Base-by-base conservation (phyloP, 73 alveolate genomes). In the Diophrys sp. region DNA sequence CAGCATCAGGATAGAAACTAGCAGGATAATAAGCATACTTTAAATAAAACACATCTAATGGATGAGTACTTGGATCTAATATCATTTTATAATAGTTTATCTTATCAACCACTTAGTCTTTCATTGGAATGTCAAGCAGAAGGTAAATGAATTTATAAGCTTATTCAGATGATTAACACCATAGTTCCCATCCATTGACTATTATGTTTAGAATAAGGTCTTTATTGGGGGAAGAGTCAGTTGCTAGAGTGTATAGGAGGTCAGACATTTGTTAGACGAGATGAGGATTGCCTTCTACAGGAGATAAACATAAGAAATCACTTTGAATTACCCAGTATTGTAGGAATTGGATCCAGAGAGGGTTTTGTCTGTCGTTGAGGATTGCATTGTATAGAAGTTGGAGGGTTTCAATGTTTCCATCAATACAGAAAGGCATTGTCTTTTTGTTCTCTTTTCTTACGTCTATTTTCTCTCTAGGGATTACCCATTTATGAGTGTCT, bases 171-270 rank as follows among this genome's bases (percentile, higher is more conserved):
- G 44, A 34, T 53, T 34, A 68, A 1, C 30, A 73, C 32, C 54
- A 79, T 24, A 79, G 2, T 1, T 75, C 81, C 90, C 90, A 82
- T 74, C 90, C 90, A n/a, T 54, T 5, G n/a, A 82, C 75, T 2
- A 73, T 29, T 8, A n/a, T n/a, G n/a, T n/a, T n/a, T n/a, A n/a
- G n/a, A n/a, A n/a, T n/a, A n/a, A n/a, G n/a, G n/a, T n/a, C n/a
- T n/a, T n/a, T n/a, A n/a, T n/a, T n/a, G n/a, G n/a, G n/a, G n/a
- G n/a, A n/a, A n/a, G n/a, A n/a, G n/a, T n/a, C n/a, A n/a, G n/a
- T n/a, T n/a, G n/a, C n/a, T n/a, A n/a, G n/a, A n/a, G n/a, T n/a
- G n/a, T n/a, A n/a, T n/a, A n/a, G n/a, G n/a, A n/a, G n/a, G n/a
- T n/a, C n/a, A n/a, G n/a, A n/a, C n/a, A n/a, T n/a, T 11, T 29